Conservation (phyloP, 805 yeast species). For the Tetrapisispora namnaoensis region DNA sequence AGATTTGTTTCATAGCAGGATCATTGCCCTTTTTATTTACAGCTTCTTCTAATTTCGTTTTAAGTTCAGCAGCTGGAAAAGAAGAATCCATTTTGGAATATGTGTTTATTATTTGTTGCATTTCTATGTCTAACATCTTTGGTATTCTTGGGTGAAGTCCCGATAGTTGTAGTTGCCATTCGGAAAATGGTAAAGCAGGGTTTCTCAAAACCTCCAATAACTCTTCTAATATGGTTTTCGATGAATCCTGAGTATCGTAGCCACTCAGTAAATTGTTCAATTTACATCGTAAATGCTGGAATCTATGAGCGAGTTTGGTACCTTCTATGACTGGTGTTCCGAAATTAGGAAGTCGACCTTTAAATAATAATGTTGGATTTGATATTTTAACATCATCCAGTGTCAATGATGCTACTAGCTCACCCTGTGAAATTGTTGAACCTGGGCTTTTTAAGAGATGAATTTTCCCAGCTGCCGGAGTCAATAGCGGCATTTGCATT, state of each 20-base stretch:
- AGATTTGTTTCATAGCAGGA: slow-evolving; percentile 45
- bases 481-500: slow-evolving; percentile 96
- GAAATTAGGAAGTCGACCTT: slow-evolving; percentile 82
- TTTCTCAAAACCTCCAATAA: slow-evolving; percentile 68
- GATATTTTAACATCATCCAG: slow-evolving; percentile 95
- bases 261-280: slow-evolving; percentile 78
- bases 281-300: slow-evolving; percentile 45
- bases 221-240: slow-evolving; percentile 70
- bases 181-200: slow-evolving; percentile 81
- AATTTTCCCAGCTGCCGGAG: slow-evolving; percentile 89
- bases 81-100: slow-evolving; percentile 56
- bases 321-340: slow-evolving; percentile 82
- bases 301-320: slow-evolving; percentile 72
- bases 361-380: slow-evolving; percentile 90
- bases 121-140: slow-evolving; percentile 55
- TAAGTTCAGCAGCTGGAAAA: slow-evolving; percentile 85
- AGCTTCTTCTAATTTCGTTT: slow-evolving; percentile 59
- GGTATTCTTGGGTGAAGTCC: slow-evolving; percentile 92
- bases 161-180: slow-evolving; percentile 78
- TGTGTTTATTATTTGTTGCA: slow-evolving; percentile 59
- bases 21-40: slow-evolving; percentile 40
- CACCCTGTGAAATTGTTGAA: slow-evolving; percentile 91
- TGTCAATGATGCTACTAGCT: slow-evolving; percentile 89
- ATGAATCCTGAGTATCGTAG: slow-evolving; percentile 88
- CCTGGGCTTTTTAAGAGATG: slow-evolving; percentile 97